Evolutionary conservation across 2,329 filamentous ascomycete genomes (phyloP).

Genomic region (Cladobotryum protrusum): DNA sequence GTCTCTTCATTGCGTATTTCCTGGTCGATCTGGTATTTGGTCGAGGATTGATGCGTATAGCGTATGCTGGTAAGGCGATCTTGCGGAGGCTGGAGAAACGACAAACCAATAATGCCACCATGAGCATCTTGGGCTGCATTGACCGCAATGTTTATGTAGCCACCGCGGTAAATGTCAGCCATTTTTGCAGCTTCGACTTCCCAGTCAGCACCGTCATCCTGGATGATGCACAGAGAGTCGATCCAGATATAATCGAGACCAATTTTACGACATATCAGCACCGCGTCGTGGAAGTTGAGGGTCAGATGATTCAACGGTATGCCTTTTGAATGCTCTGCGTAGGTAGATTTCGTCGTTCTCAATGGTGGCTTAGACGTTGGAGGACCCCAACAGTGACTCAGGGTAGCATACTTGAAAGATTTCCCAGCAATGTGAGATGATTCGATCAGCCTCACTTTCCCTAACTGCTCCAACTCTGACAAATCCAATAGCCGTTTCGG

Average conservation of each 20-base stretch:
- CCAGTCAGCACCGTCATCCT: slow-evolving; percentile 17
- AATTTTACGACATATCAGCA: slow-evolving; percentile 11
- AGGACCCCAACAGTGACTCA: slow-evolving; percentile 13
- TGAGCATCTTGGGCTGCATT: neutral
- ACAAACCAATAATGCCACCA: neutral
- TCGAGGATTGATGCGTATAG: neutral
- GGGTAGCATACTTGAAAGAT: neutral
- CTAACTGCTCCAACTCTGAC: neutral
- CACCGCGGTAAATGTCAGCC: slow-evolving; percentile 13
- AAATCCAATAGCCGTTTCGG: neutral
- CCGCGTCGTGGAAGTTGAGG: slow-evolving; percentile 16
- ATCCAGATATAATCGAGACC: slow-evolving; percentile 20
- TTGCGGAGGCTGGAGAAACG: neutral
- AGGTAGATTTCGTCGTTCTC: neutral
- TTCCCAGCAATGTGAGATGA: neutral
- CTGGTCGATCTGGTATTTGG: too few relatives aligned
- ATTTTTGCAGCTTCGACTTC: slow-evolving; percentile 11
- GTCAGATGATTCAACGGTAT: slow-evolving; percentile 9
- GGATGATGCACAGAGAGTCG: slow-evolving; percentile 22
- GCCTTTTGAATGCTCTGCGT: neutral
- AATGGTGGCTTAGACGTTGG: neutral
- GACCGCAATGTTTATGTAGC: slow-evolving; percentile 5
- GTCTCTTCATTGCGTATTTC: neutral
- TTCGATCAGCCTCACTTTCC: neutral
- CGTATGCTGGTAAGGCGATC: neutral